Base-by-base conservation (phyloP, 176 grass and related monocot species). In the Alopecurus myosuroides region DNA sequence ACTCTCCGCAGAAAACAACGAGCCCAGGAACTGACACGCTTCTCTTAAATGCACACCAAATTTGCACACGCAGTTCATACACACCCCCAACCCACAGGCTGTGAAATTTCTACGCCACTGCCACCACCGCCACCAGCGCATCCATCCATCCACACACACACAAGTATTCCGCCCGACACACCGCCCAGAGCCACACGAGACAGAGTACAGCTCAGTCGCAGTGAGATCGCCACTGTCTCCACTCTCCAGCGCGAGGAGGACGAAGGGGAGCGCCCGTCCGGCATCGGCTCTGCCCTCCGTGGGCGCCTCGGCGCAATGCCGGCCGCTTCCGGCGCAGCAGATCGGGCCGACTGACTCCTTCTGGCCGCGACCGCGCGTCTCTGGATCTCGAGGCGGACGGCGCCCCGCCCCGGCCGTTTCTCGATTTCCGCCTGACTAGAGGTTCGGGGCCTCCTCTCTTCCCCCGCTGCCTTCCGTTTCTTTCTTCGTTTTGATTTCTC, bases 381-480 rank as follows among this genome's bases (percentile, higher is more conserved):
- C 11, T 75, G 89, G 80, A 90, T 90, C 89, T 87, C 80, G 85
- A 40, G 76, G 85, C 80, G 68, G 36, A 61, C 53, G 46, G 77
- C 69, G 57, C 44, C 19, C n/a, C 10, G 25, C 10, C 73, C 2
- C 57, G 36, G 63, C 9, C 36, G 58, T 26, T 58, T 22, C 81
- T 70, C 46, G 50, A 50, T 70, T 80, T 75, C 84, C 78, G 80
- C 67, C 62, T 6, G 26, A 19, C 40, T 5, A 40, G 35, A 87
- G 89, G 82, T 75, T 87, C n/a, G 85, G 31, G 60, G 6, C 84
- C 50, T 45, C 74, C 79, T 72, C 70, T 77, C 7, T 79, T 84
- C n/a, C 36, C 39, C 17, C 6, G n/a, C 14, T 33, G 8, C 50
- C 31, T 76, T 19, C 53, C 11, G 11, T 76, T n/a, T n/a, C 12